Evolutionary conservation across 352 stramenopile genomes (phyloP).

Genomic region (Phytopythium kandeliae): DNA sequence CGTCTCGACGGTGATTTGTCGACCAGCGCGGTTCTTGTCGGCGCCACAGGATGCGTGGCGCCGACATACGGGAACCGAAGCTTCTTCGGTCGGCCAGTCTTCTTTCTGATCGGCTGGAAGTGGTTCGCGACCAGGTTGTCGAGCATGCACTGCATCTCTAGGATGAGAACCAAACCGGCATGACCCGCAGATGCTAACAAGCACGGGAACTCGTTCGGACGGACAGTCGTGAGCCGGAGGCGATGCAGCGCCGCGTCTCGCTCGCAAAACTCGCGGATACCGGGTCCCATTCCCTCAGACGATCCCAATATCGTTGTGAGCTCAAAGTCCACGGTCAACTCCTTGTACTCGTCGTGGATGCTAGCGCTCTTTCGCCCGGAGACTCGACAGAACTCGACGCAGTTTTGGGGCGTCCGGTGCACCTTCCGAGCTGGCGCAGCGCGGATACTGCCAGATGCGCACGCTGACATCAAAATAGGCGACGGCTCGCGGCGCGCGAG

Average conservation of each 20-base stretch:
- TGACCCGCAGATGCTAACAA: conserved; percentile 64
- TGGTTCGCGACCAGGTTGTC: conserved; percentile 48
- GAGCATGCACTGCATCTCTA: conserved; percentile 58
- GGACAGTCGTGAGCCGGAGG: conserved; percentile 42
- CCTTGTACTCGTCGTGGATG: conserved; percentile 54
- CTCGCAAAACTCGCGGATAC: conserved; percentile 63
- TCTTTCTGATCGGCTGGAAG: conserved; percentile 49
- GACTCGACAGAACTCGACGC: conserved; percentile 65
- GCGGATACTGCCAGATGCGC: conserved; percentile 61
- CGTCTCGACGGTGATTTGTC: neutral
- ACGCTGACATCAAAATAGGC: conserved; percentile 59
- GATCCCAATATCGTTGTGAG: conserved; percentile 33
- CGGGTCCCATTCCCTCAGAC: conserved; percentile 31
- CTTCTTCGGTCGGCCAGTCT: conserved; percentile 49
- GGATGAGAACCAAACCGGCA: conserved; percentile 63
- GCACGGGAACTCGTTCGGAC: conserved; percentile 38
- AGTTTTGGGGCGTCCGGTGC: conserved; percentile 56
- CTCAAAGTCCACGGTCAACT: conserved; percentile 43
- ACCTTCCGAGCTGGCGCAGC: conserved; percentile 58
- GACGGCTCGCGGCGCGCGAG: conserved; percentile 37
- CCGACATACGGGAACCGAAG: conserved; percentile 1
- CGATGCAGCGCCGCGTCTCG: conserved; percentile 75
- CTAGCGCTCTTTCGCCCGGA: conserved; percentile 41
- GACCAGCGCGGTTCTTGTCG: neutral
- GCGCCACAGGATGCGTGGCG: neutral